A percentile compares a stretch with the other conserved stretches of the same genome.
Evolutionary conservation across 768 basidiomycete species (phyloP).

Genomic region (Tylopilus cervinicoccineus): DNA sequence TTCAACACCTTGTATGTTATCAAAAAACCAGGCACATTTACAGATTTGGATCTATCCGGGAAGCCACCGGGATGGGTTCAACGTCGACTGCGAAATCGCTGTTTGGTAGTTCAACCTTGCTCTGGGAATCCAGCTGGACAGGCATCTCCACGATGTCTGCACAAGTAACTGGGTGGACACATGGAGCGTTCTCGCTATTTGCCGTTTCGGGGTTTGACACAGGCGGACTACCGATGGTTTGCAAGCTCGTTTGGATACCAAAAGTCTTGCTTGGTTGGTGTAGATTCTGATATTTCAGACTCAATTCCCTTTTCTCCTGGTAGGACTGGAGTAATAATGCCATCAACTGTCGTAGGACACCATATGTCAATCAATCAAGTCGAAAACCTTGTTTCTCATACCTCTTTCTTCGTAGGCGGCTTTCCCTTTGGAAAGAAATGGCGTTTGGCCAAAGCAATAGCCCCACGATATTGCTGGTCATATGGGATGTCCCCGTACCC

Average conservation of each 20-base stretch:
- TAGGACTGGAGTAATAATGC: conserved; percentile 22
- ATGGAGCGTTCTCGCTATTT: not conserved
- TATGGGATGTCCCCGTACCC: conserved; percentile 28
- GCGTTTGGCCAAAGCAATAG: conserved; percentile 26
- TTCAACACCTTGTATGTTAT: not conserved
- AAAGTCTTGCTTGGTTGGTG: conserved; percentile 12
- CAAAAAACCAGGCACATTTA: conserved; percentile 1
- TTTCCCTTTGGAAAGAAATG: conserved; percentile 25
- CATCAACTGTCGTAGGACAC: conserved; percentile 16
- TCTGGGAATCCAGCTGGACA: not conserved
- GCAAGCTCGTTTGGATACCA: conserved; percentile 19
- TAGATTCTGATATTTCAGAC: not conserved
- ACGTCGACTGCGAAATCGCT: not conserved
- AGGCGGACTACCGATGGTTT: not conserved
- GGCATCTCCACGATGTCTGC: not conserved
- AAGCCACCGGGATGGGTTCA: not conserved
- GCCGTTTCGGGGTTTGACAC: not conserved
- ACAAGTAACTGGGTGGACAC: not conserved
- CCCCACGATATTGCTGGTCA: conserved; percentile 24
- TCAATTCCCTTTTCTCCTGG: conserved; percentile 19
- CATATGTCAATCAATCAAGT: not conserved
- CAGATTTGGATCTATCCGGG: conserved; percentile 4
- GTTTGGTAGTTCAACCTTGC: not conserved
- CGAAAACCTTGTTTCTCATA: not conserved
- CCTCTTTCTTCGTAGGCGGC: conserved; percentile 24